A percentile compares a stretch with the other conserved stretches of the same genome.
These are phyloP conservation scores for Saccharum spontaneum DNA, from an alignment of 176 grass and related monocot genomes.

Conservation along the genomic window DNA sequence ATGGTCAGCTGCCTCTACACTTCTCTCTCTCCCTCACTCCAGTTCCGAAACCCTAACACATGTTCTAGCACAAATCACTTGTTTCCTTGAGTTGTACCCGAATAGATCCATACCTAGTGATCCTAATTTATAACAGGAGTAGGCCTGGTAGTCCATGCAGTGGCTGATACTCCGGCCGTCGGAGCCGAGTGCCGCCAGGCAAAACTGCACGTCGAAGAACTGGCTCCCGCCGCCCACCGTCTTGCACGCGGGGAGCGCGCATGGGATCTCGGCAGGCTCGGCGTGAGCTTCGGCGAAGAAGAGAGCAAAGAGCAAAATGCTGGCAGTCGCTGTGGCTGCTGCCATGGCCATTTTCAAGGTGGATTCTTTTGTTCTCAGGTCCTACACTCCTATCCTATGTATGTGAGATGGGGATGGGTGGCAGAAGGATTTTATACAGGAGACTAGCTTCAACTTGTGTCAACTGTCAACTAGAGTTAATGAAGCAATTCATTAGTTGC, in stretches of 20 bases:
- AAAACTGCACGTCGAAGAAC: constrained; percentile 34
- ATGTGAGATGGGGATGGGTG: not conserved
- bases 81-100: too few relatives aligned
- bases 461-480: not conserved
- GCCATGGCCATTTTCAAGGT: not conserved
- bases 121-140: too few relatives aligned
- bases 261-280: not conserved
- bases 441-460: not conserved
- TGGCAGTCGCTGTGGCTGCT: not conserved
- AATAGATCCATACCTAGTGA: too few relatives aligned
- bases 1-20: too few relatives aligned
- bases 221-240: constrained; percentile 24
- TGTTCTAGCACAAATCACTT: too few relatives aligned
- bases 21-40: too few relatives aligned
- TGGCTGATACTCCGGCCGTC: not conserved
- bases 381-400: not conserved
- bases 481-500: not conserved
- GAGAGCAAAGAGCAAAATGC: not conserved
- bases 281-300: not conserved
- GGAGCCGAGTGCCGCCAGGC: constrained; percentile 4
- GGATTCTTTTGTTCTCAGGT: not conserved
- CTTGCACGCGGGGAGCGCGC: constrained; percentile 12
- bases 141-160: not conserved
- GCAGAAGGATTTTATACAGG: not conserved
- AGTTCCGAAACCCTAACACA: too few relatives aligned